Evolutionary conservation across 352 stramenopile genomes (phyloP).

Genomic region (Aphanomyces stellatus): DNA sequence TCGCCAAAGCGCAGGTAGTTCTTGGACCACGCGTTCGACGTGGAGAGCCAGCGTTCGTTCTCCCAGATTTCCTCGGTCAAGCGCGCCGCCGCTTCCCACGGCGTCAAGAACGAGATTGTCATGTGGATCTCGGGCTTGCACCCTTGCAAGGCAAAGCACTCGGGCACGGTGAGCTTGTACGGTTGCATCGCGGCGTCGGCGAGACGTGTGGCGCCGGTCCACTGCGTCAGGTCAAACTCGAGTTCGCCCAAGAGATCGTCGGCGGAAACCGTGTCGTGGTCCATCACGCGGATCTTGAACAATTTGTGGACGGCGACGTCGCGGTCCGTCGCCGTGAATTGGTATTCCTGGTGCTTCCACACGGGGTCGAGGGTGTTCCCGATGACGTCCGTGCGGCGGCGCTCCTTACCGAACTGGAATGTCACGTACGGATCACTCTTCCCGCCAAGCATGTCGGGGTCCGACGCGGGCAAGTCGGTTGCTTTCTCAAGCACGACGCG

Average conservation of each 20-base stretch:
- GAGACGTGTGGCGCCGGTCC: conserved; percentile 9
- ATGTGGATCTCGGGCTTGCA: not conserved
- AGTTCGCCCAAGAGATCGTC: conserved; percentile 17
- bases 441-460: not conserved
- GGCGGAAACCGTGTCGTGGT: conserved; percentile 1
- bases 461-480: not conserved
- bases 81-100: conserved; percentile 7
- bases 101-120: conserved; percentile 6
- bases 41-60: conserved; percentile 17
- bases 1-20: conserved; percentile 13
- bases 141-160: not conserved
- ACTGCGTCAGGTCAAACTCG: conserved; percentile 18
- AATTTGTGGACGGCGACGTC: conserved; percentile 5
- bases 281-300: conserved; percentile 18
- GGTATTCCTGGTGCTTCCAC: conserved; percentile 19
- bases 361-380: conserved; percentile 11
- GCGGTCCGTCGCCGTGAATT: conserved; percentile 10
- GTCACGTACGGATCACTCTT: conserved; percentile 18
- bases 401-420: conserved; percentile 15
- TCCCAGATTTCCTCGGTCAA: conserved; percentile 19
- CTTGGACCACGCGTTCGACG: conserved; percentile 17
- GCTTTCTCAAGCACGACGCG: conserved; percentile 6
- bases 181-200: not conserved
- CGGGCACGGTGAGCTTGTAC: conserved; percentile 6
- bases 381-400: conserved; percentile 10